Percentiles rank a stretch among this genome's conserved stretches.
phyloP scores from a whole-genome alignment of 371 early-diverging fungal genomes.

The Rhizomucor pusillus region DNA sequence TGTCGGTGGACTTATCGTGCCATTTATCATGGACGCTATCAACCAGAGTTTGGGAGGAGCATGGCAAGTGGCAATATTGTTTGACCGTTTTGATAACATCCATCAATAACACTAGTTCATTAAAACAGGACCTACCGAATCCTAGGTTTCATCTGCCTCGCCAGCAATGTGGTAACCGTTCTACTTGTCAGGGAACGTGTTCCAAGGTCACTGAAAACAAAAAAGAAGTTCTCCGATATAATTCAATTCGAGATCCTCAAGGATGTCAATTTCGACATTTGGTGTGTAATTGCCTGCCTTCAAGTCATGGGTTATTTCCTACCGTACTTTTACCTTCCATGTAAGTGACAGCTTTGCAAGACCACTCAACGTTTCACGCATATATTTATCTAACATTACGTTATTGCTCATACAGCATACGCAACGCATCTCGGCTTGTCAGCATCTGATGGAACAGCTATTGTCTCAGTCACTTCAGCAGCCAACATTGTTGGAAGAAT shows the following conservation, averaged over 20 bases:
- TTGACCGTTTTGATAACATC: not conserved
- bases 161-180: constrained; percentile 11
- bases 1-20: constrained; percentile 65
- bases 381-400: too few relatives aligned
- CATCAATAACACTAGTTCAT: not conserved
- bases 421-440: constrained; percentile 28
- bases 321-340: too few relatives aligned
- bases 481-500: constrained; percentile 61
- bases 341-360: not conserved
- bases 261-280: constrained; percentile 1
- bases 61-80: too few relatives aligned
- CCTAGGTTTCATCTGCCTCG: constrained; percentile 15
- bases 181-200: constrained; percentile 13
- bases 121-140: constrained; percentile 31
- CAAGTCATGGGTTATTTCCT: constrained; percentile 1
- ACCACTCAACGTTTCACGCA: not conserved
- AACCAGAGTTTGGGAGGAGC: constrained; percentile 38
- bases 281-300: not conserved
- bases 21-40: constrained; percentile 58
- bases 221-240: constrained; percentile 9
- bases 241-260: constrained; percentile 16
- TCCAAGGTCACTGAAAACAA: not conserved
- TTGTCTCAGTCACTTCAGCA: constrained; percentile 38
- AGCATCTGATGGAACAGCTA: constrained; percentile 25
- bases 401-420: constrained; percentile 17